These are phyloP conservation scores for Lactifluus echinatus DNA, from an alignment of 768 basidiomycete genomes.

Conservation along the genomic window DNA sequence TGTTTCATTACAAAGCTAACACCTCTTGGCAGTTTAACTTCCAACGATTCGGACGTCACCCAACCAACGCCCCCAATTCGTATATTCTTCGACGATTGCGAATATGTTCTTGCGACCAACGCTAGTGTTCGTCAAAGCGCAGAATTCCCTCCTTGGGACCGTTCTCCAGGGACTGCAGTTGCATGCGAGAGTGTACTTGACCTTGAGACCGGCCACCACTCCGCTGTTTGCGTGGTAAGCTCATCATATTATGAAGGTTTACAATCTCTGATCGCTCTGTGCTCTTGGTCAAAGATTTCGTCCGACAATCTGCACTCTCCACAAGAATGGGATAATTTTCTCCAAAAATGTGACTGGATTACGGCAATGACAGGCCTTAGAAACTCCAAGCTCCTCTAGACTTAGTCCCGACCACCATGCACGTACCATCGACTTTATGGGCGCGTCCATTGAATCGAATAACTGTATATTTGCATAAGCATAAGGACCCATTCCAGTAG, in stretches of 20 bases:
- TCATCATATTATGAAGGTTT: neutral
- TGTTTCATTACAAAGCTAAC: slow-evolving; percentile 1
- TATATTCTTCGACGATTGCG: slow-evolving; percentile 29
- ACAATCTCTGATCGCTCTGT: slow-evolving; percentile 3
- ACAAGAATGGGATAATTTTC: slow-evolving; percentile 38
- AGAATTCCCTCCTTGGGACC: slow-evolving; percentile 22
- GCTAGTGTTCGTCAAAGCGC: slow-evolving; percentile 40
- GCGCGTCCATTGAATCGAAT: neutral
- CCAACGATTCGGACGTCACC: slow-evolving; percentile 21
- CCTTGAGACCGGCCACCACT: slow-evolving; percentile 44
- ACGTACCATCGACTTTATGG: neutral
- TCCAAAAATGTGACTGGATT: slow-evolving; percentile 36
- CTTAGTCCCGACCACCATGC: neutral
- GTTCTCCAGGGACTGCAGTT: slow-evolving; percentile 18
- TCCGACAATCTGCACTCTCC: slow-evolving; percentile 34
- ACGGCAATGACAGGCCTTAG: slow-evolving; percentile 20
- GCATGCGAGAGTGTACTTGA: slow-evolving; percentile 44
- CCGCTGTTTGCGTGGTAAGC: slow-evolving; percentile 46
- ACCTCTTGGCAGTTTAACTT: slow-evolving; percentile 29
- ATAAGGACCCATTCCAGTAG: neutral
- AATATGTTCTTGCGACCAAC: slow-evolving; percentile 41
- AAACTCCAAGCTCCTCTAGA: neutral
- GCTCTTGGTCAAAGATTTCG: slow-evolving; percentile 32
- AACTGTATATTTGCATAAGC: neutral
- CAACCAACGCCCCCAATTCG: slow-evolving; percentile 44